Evolutionary conservation across 2,329 filamentous ascomycete species (phyloP), one percentile per base, ranked within the genome.

Genomic region (Cordyceps fumosorosea): DNA sequence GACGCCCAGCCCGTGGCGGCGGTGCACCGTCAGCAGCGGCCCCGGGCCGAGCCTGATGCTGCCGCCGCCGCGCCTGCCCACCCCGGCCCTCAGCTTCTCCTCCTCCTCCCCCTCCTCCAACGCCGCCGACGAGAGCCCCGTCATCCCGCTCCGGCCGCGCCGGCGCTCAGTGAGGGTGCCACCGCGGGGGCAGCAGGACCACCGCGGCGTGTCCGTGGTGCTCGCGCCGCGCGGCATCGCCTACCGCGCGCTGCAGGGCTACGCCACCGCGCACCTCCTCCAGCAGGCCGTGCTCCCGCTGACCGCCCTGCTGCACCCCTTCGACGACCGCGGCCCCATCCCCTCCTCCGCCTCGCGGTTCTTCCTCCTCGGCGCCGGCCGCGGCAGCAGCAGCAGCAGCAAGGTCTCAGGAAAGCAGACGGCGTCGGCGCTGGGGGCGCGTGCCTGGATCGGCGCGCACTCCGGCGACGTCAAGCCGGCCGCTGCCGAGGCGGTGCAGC

Each of bases 191-290:
- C 2, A 70, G 1, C 67, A 70, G 4, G 14, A 7, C 16, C 40
- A 74, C 56, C 70, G 73, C 66, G 80, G 84, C 2, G 70, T 89
- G 22, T 88, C 84, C 0, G 73, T 89, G 48, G 75, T 89, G 55
- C 89, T 85, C 72, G 85, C 85, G 0, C 86, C 87, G 0, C 85
- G 89, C 68, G 86, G 86, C 14, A 81, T 85, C 45, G 75, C 79
- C 0, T 84, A 83, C 66, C 70, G 77, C 5, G 75, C 79, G 24
- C 74, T 90, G 11, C 73, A 77, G 34, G 74, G 81, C 7, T 89
- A 87, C 68, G 78, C 80, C 6, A 78, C 80, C 2, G 78, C 79
- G 0, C 83, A 88, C 68, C 81, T 89, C 3, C 74, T 83, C 2
- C 70, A 76, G 1, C 78, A 83, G 67, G 77, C 81, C 1, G 84